Evolutionary conservation across 2,329 filamentous ascomycete species (phyloP).

Genomic region (Cladophialophora chaetospira): DNA sequence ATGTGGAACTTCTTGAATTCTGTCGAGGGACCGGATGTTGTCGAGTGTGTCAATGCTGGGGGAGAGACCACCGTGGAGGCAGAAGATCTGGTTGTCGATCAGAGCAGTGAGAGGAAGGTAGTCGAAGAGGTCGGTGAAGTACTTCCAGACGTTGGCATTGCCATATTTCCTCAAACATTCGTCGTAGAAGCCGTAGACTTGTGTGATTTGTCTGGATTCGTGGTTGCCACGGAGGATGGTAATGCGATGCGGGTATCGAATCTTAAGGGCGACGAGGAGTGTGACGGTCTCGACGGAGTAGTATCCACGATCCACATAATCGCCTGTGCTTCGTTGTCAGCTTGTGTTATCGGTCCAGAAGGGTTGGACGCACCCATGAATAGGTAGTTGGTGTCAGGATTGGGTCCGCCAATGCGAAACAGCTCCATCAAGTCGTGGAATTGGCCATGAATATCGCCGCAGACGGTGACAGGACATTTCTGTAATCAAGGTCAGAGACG

Average conservation of each 20-base stretch:
- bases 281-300: constrained; percentile 99
- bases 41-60: constrained; percentile 95
- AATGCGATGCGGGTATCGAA: constrained; percentile 95
- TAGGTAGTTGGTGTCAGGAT: constrained; percentile 98
- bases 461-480: constrained; percentile 99
- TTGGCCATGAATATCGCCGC: constrained; percentile 98
- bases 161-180: constrained; percentile 98
- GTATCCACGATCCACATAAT: constrained; percentile 98
- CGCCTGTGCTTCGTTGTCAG: constrained; percentile 58
- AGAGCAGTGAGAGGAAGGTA: constrained; percentile 95
- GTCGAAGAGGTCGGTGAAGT: constrained; percentile 98
- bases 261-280: constrained; percentile 93
- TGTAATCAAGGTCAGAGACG: constrained; percentile 41
- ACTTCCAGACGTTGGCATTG: constrained; percentile 99
- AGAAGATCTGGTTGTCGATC: constrained; percentile 99
- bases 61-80: constrained; percentile 92
- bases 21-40: constrained; percentile 91
- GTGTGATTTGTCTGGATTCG: constrained; percentile 97
- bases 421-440: constrained; percentile 99
- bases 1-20: constrained; percentile 97
- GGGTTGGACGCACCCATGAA: constrained; percentile 78
- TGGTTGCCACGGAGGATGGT: constrained; percentile 98
- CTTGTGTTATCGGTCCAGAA: neutral
- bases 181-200: constrained; percentile 99
- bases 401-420: constrained; percentile 97